Conservation (phyloP, 148 eudicot species). For the Drosera capensis region DNA sequence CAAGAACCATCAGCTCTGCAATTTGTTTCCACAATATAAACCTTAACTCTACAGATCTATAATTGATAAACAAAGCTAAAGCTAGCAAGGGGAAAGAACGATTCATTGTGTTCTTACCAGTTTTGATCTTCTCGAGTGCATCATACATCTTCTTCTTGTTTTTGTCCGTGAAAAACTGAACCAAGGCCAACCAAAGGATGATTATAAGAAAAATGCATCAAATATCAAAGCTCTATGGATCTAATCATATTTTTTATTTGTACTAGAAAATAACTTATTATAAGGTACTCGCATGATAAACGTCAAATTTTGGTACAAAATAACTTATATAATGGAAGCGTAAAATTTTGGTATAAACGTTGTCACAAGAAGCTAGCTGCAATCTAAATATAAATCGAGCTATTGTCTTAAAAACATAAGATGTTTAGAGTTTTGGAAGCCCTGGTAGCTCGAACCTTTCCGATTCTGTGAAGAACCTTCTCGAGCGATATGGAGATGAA, state of each 20-base stretch:
- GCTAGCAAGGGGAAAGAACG: neutral
- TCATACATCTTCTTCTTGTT: slow-evolving; percentile 43
- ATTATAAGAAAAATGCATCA: neutral
- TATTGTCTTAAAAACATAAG: neutral
- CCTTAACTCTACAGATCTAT: too few species aligned
- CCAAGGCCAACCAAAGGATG: neutral
- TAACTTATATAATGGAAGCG: too few species aligned
- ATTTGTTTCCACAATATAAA: neutral
- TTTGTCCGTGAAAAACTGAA: slow-evolving; percentile 34
- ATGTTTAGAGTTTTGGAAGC: neutral
- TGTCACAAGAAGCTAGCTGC: too few species aligned
- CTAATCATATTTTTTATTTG: neutral
- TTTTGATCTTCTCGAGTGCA: slow-evolving; percentile 52
- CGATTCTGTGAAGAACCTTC: slow-evolving; percentile 37
- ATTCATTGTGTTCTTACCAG: slow-evolving; percentile 15
- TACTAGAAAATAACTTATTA: neutral
- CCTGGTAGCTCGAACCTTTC: too few species aligned
- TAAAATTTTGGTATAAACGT: too few species aligned
- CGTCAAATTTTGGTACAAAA: too few species aligned
- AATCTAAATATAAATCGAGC: neutral
- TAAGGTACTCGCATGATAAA: too few species aligned
- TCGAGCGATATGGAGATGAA: slow-evolving; percentile 53
- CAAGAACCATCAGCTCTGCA: slow-evolving; percentile 57
- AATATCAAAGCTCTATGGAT: neutral
- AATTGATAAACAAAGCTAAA: too few species aligned